Evolutionary conservation across 2,329 filamentous ascomycete genomes (phyloP), one percentile per base, ranked within the genome.

Genomic region (Claviceps sp.): DNA sequence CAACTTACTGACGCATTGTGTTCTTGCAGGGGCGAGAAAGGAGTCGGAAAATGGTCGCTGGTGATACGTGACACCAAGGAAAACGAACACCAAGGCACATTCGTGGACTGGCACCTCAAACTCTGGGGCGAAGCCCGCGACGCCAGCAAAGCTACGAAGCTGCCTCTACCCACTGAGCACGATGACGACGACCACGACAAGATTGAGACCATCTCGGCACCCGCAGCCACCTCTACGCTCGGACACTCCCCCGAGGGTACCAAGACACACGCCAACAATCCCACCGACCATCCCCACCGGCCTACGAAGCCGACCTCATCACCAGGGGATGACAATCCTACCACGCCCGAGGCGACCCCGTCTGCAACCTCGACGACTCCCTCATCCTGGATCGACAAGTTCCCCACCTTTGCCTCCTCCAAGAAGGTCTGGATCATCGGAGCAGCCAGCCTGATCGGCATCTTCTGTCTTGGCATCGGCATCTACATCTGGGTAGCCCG

Each of bases 361-460:
- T 37, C 52, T 3, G 34, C 52, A 8, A 42, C 52, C 2, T 13
- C 45, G 3, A 51, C 20, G 71, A 66, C 56, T 71, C 69, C 40
- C 75, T 82, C 76, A 54, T 85, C 87, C 55, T 83, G 80, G 80
- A 75, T 96, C 17, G 89, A 90, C 1, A 90, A 86, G 73, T 85
- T 97, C 63, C 90, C 91, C 0, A 91, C 87, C 1, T 95, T 97
- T 61, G 88, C 89, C 50, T 85, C 90, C 39, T 90, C 86, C 8
- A 88, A 88, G 59, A 81, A 80, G 62, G 95, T 89, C 0, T 98
- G 93, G 93, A 95, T 98, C 59, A 97, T 82, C 65, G 90, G 88
- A 52, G 82, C 90, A 3, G 70, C 93, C 22, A 81, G 76, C n/a
- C 78, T 96, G 20, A 98, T 98, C 56, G 72, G 85, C 13, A 72